Evolutionary conservation across 2,329 filamentous ascomycete genomes (phyloP).

Genomic region (Pseudogymnoascus sp.): DNA sequence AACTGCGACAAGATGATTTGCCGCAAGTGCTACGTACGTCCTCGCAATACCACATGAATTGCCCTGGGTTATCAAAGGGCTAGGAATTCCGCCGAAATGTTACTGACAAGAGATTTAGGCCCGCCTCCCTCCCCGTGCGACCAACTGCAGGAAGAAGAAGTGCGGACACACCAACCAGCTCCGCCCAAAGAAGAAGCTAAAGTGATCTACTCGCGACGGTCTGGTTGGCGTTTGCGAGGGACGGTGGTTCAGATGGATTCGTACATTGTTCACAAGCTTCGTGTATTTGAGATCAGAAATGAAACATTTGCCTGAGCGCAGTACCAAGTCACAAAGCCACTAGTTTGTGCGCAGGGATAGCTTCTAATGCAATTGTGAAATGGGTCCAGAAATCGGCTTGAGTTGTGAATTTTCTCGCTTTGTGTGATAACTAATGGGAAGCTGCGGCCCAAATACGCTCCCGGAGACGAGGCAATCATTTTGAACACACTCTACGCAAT

Average conservation of each 20-base stretch:
- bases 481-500: background rate
- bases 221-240: slow-evolving; percentile 11
- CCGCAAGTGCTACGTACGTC: slow-evolving; percentile 98
- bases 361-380: slow-evolving; percentile 4
- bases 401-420: background rate
- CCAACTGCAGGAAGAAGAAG: slow-evolving; percentile 99
- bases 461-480: background rate
- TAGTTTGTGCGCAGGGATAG: background rate
- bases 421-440: background rate
- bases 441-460: background rate
- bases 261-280: slow-evolving; percentile 9
- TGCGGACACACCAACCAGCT: slow-evolving; percentile 99
- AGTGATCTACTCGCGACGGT: slow-evolving; percentile 53
- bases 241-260: slow-evolving; percentile 9
- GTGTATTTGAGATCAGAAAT: slow-evolving; percentile 11
- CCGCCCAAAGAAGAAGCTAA: slow-evolving; percentile 99
- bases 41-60: background rate
- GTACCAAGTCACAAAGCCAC: background rate
- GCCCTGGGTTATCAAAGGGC: background rate
- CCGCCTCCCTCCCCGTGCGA: slow-evolving; percentile 93
- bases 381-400: background rate
- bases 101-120: slow-evolving; percentile 37
- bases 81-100: slow-evolving; percentile 3
- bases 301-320: slow-evolving; percentile 10
- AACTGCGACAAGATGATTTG: slow-evolving; percentile 99